These are phyloP conservation scores for Sparassis latifolia DNA, from an alignment of 1,284 basidiomycete species.

Conservation along the genomic window DNA sequence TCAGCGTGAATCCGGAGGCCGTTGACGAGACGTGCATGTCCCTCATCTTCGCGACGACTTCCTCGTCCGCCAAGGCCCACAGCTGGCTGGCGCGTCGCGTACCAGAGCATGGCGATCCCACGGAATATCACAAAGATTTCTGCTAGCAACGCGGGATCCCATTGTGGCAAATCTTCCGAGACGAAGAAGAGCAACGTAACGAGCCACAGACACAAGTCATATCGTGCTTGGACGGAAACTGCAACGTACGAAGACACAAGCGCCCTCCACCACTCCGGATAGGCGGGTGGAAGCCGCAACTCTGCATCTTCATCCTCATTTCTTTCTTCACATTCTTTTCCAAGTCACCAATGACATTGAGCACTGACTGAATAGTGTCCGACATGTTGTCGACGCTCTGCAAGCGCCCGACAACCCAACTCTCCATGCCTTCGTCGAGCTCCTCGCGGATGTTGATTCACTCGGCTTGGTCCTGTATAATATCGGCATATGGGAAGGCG, in stretches of 20 bases:
- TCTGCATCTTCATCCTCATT: constrained; percentile 45
- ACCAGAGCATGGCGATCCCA: constrained; percentile 61
- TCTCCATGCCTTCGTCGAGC: constrained; percentile 51
- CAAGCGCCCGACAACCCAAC: constrained; percentile 55
- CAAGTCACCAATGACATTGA: constrained; percentile 65
- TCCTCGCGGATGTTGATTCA: constrained; percentile 44
- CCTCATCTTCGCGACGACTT: constrained; percentile 57
- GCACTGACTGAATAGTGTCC: constrained; percentile 42
- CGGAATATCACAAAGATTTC: constrained; percentile 77
- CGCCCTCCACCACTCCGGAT: constrained; percentile 55
- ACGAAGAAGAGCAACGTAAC: constrained; percentile 69
- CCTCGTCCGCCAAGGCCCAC: constrained; percentile 49
- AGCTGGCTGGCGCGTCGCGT: constrained; percentile 51
- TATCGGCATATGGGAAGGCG: constrained; percentile 66
- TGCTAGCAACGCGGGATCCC: constrained; percentile 59
- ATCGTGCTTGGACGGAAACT: constrained; percentile 60
- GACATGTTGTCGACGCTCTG: constrained; percentile 51
- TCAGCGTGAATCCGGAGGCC: constrained; percentile 40
- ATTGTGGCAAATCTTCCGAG: constrained; percentile 49
- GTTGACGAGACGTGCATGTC: constrained; percentile 64
- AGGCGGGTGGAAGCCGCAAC: constrained; percentile 44
- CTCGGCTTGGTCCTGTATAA: constrained; percentile 58
- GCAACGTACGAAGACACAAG: constrained; percentile 56
- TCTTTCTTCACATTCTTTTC: constrained; percentile 68
- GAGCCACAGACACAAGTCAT: constrained; percentile 62